Percentiles rank a stretch among this genome's conserved stretches.
phyloP scores from a whole-genome alignment of 768 basidiomycete species.

The Rhodotorula diobovata region DNA sequence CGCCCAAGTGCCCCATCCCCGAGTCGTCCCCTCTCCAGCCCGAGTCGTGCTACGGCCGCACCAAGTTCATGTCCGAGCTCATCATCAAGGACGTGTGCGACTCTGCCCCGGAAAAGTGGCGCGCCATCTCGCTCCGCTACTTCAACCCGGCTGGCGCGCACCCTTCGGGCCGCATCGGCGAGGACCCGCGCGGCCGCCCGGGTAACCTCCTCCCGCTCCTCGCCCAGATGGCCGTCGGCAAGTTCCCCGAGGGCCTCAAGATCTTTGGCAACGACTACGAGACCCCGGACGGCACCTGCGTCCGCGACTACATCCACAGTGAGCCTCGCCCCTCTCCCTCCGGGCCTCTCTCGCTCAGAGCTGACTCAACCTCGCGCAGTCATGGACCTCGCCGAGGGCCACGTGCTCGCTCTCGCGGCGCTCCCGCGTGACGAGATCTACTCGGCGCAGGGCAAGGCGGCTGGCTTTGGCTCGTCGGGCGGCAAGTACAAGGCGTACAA shows the following conservation, averaged over 20 bases:
- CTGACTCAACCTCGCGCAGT: constrained; percentile 49
- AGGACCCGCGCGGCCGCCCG: constrained; percentile 91
- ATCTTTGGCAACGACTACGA: constrained; percentile 98
- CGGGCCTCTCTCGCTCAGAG: background rate
- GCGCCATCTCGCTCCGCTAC: constrained; percentile 82
- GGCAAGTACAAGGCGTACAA: constrained; percentile 88
- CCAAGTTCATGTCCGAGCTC: constrained; percentile 90
- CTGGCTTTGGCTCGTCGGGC: constrained; percentile 43
- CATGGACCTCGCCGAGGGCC: constrained; percentile 89
- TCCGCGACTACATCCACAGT: constrained; percentile 83
- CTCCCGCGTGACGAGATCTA: constrained; percentile 57
- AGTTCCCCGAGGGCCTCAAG: constrained; percentile 62
- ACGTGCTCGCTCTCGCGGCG: constrained; percentile 83
- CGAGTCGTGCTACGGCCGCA: constrained; percentile 88
- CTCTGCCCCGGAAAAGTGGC: constrained; percentile 70
- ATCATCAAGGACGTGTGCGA: constrained; percentile 83
- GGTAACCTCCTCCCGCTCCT: constrained; percentile 90
- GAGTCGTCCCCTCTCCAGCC: constrained; percentile 82
- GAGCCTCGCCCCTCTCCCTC: background rate
- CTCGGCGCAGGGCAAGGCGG: constrained; percentile 8
- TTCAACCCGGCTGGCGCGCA: constrained; percentile 99
- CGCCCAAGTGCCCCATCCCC: constrained; percentile 84
- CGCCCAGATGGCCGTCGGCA: constrained; percentile 89
- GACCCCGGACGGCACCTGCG: constrained; percentile 91
- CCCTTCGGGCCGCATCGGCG: constrained; percentile 88